Base-by-base conservation (phyloP, 129 eudicot genomes). In the Flaveria ramosissima region DNA sequence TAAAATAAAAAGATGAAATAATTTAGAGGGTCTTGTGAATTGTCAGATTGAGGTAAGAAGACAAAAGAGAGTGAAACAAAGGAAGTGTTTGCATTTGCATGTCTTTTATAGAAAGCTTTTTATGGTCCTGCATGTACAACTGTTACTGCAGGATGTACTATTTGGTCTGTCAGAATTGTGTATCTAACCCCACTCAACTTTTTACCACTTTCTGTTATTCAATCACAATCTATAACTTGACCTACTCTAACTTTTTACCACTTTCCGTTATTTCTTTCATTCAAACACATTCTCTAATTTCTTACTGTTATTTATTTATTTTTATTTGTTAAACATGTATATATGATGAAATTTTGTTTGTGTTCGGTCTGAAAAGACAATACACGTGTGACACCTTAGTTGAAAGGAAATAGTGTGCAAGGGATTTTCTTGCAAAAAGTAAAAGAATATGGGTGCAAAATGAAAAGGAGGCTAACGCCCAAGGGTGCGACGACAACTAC, bases 31-130 rank as follows among this genome's bases (percentile, higher is more conserved):
- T 80, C 84, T 80, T 80, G 80, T 80, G 84, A 80, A 74, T 57
- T 80, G 84, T 80, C 84, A 80, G 84, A 24, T 9, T 32, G 61
- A 80, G 57, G 74, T 74, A 79, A 74, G 84, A 80, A 80, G 84
- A 80, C 84, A 80, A 80, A 80, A 65, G 76, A 74, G 84, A 74
- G 80, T 80, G 84, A 80, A 80, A 80, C 84, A 80, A 80, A 80
- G 79, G 84, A 80, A 71, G 80, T 75, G 84, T 80, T 74, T 59
- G 84, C 80, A 80, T 67, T 80, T 80, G 84, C 84, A 80, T 80
- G 84, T 80, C 84, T 80, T 80, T 80, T 80, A 73, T 80, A 26
- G 84, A 56, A 80, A 74, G 55, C 75, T 6, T 74, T 66, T 69
- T 56, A 66, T 73, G 70, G 75, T 46, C 65, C 75, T 80, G 83